phyloP scores from a whole-genome alignment of 768 basidiomycete genomes.

The Termitomyces sp. region DNA sequence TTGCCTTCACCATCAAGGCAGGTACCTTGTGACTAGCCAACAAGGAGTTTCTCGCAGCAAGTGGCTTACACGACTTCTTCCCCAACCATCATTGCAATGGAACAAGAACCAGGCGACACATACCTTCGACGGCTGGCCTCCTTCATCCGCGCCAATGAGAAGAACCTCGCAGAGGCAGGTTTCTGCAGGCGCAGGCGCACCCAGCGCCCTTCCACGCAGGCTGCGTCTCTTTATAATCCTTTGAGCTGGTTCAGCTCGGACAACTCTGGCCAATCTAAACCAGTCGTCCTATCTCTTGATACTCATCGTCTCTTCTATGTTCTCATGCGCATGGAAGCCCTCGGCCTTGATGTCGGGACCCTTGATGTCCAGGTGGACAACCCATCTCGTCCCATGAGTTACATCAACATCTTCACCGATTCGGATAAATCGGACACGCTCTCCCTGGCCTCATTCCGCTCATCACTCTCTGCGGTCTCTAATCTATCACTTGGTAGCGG shows the following conservation, averaged over 20 bases:
- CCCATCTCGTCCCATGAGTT: slow-evolving; percentile 76
- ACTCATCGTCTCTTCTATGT: slow-evolving; percentile 86
- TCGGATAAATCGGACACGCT: slow-evolving; percentile 69
- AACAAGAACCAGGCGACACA: slow-evolving; percentile 64
- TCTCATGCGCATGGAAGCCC: slow-evolving; percentile 80
- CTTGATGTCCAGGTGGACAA: slow-evolving; percentile 73
- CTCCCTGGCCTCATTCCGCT: slow-evolving; percentile 71
- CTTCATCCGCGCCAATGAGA: slow-evolving; percentile 73
- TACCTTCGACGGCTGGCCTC: slow-evolving; percentile 67
- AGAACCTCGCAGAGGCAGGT: slow-evolving; percentile 64
- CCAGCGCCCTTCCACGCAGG: slow-evolving; percentile 25
- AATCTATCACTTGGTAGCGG: slow-evolving; percentile 65
- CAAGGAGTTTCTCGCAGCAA: slow-evolving; percentile 8
- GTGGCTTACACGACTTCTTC: slow-evolving; percentile 12
- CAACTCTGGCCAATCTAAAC: slow-evolving; percentile 35
- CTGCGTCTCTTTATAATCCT: slow-evolving; percentile 52
- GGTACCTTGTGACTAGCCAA: slow-evolving; percentile 4
- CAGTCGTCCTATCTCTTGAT: slow-evolving; percentile 67
- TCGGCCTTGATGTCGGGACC: slow-evolving; percentile 73
- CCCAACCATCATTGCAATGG: slow-evolving; percentile 21
- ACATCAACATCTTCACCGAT: slow-evolving; percentile 53
- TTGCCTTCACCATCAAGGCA: not conserved
- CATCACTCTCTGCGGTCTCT: slow-evolving; percentile 75
- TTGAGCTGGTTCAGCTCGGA: slow-evolving; percentile 54
- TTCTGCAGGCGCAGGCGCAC: slow-evolving; percentile 46